Evolutionary conservation across 192 early-diverging fungal species (phyloP).

Genomic region (Funneliformis geosporum): DNA sequence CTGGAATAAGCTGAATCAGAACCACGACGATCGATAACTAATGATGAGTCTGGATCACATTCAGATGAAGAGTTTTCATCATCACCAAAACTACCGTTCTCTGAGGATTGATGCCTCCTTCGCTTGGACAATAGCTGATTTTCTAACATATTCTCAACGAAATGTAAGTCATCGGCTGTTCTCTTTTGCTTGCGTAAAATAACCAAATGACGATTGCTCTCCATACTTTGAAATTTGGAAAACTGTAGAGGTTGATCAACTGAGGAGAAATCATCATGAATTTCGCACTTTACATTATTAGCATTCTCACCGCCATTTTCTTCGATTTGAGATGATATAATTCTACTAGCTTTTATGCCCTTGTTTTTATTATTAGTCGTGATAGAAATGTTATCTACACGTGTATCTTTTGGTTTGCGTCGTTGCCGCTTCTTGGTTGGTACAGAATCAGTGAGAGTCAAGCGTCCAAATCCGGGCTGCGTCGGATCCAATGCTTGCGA

Average conservation of each 20-base stretch:
- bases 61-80: constrained; percentile 19
- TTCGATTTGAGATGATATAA: not conserved
- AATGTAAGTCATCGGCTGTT: not conserved
- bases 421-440: constrained; percentile 19
- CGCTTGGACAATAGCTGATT: constrained; percentile 7
- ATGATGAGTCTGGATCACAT: not conserved
- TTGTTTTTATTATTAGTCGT: not conserved
- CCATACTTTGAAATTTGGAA: not conserved
- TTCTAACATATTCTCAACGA: not conserved
- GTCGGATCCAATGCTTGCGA: constrained; percentile 21
- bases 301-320: not conserved
- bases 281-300: not conserved
- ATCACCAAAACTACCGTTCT: constrained; percentile 14
- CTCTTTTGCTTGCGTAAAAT: constrained; percentile 16
- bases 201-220: constrained; percentile 5
- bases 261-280: not conserved
- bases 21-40: constrained; percentile 1
- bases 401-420: constrained; percentile 25
- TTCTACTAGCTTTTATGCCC: not conserved
- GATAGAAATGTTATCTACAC: not conserved
- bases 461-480: constrained; percentile 20
- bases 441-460: constrained; percentile 19
- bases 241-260: not conserved
- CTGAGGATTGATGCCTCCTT: constrained; percentile 11
- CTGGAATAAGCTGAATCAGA: constrained; percentile 12